Percentiles rank a stretch among this genome's conserved stretches.
Conservation (phyloP, 257 asterid genomes). For the Primulina huaijiensis region DNA sequence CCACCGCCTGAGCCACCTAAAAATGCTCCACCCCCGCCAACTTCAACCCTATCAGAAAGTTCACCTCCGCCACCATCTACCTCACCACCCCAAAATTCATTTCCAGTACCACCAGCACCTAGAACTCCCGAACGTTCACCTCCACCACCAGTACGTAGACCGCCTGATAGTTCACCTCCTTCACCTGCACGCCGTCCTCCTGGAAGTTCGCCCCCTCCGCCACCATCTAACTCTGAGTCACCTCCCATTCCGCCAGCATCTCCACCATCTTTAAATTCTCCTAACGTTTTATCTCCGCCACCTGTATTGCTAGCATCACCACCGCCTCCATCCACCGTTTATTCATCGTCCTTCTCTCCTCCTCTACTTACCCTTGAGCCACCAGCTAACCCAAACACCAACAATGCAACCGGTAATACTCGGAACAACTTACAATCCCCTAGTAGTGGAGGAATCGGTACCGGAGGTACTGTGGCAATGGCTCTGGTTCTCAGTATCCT, state of each 20-base stretch:
- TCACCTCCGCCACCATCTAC: constrained; percentile 32
- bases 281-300: constrained; percentile 24
- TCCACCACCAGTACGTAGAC: constrained; percentile 21
- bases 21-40: neutral
- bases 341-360: constrained; percentile 22
- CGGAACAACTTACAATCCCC: constrained; percentile 30
- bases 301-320: constrained; percentile 18
- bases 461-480: constrained; percentile 40
- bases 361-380: constrained; percentile 26
- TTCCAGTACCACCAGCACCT: constrained; percentile 5
- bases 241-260: constrained; percentile 1
- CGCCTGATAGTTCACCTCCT: constrained; percentile 4
- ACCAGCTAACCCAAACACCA: constrained; percentile 22
- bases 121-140: constrained; percentile 4
- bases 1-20: neutral
- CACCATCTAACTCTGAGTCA: neutral
- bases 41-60: constrained; percentile 6
- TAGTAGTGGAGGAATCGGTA: constrained; percentile 33
- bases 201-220: neutral
- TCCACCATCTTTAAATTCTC: neutral
- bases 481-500: constrained; percentile 29
- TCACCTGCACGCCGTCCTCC: neutral
- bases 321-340: constrained; percentile 10
- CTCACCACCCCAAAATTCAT: constrained; percentile 3
- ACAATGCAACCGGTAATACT: constrained; percentile 19